phyloP scores from a whole-genome alignment of 2,329 filamentous ascomycete genomes.

The Grosmannia serpens region DNA sequence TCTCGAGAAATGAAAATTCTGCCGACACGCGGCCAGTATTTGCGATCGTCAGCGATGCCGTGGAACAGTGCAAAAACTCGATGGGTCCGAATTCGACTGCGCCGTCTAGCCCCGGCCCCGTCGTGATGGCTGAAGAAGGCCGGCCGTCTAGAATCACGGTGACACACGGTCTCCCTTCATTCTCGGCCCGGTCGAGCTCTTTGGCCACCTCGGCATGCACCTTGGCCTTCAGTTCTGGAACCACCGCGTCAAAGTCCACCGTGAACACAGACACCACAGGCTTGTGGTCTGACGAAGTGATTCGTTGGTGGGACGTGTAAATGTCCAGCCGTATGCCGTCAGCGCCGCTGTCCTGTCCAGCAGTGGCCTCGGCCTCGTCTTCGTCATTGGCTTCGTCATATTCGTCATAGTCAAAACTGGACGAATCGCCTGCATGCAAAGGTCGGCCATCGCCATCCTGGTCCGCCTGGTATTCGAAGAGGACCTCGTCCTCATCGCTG shows the following conservation, averaged over 20 bases:
- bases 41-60: constrained; percentile 66
- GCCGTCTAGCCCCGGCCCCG: constrained; percentile 2
- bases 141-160: constrained; percentile 56
- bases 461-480: constrained; percentile 87
- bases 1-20: constrained; percentile 68
- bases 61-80: constrained; percentile 54
- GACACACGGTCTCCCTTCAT: constrained; percentile 32
- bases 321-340: constrained; percentile 47
- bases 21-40: constrained; percentile 82
- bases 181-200: constrained; percentile 66
- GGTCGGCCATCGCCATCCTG: constrained; percentile 46
- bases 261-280: constrained; percentile 76
- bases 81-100: constrained; percentile 69
- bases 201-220: constrained; percentile 79
- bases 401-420: constrained; percentile 46
- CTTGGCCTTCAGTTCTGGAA: constrained; percentile 71
- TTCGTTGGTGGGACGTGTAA: constrained; percentile 80
- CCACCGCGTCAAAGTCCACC: constrained; percentile 74
- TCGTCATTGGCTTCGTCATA: constrained; percentile 44
- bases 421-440: background rate
- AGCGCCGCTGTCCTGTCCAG: constrained; percentile 45
- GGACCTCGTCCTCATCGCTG: constrained; percentile 64
- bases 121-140: constrained; percentile 16
- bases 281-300: constrained; percentile 92
- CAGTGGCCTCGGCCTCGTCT: constrained; percentile 32